These are phyloP conservation scores for Epichloe sylvatica DNA, from an alignment of 2,329 filamentous ascomycete genomes.

Conservation along the genomic window DNA sequence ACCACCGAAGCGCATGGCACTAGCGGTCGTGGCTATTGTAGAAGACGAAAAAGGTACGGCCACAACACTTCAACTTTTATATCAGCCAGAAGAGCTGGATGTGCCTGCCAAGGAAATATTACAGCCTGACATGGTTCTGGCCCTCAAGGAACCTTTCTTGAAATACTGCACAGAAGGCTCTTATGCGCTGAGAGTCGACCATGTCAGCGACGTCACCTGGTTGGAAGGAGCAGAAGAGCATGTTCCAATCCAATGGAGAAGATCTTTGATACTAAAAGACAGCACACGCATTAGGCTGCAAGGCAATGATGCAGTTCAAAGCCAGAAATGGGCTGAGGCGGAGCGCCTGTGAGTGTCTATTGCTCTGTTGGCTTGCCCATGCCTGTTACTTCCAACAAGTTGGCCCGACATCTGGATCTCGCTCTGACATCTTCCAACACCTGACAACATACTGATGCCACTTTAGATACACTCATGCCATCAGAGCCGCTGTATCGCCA, in stretches of 20 bases:
- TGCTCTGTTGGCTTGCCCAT: background rate
- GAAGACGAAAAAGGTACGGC: slow-evolving; percentile 26
- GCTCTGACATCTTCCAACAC: no score
- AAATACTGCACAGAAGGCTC: slow-evolving; percentile 23
- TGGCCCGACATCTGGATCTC: no score
- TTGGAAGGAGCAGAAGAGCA: slow-evolving; percentile 21
- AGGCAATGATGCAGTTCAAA: slow-evolving; percentile 22
- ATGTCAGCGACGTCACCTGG: slow-evolving; percentile 33
- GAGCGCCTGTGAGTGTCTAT: slow-evolving; percentile 17
- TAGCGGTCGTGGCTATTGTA: slow-evolving; percentile 16
- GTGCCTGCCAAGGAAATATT: slow-evolving; percentile 22
- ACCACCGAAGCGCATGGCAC: slow-evolving; percentile 6
- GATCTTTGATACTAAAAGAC: background rate
- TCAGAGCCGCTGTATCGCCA: slow-evolving; percentile 17
- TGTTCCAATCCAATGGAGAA: slow-evolving; percentile 26
- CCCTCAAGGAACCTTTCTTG: slow-evolving; percentile 43
- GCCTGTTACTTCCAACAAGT: no score
- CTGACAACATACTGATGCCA: background rate
- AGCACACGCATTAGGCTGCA: slow-evolving; percentile 10
- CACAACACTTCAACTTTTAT: slow-evolving; percentile 25
- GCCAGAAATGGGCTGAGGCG: slow-evolving; percentile 16
- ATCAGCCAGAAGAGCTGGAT: slow-evolving; percentile 25
- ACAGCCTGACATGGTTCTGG: slow-evolving; percentile 17
- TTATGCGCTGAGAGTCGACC: slow-evolving; percentile 36
- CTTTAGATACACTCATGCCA: slow-evolving; percentile 23